Evolutionary conservation across 192 early-diverging fungal species (phyloP).

Genomic region (Neocallimastix lanati): DNA sequence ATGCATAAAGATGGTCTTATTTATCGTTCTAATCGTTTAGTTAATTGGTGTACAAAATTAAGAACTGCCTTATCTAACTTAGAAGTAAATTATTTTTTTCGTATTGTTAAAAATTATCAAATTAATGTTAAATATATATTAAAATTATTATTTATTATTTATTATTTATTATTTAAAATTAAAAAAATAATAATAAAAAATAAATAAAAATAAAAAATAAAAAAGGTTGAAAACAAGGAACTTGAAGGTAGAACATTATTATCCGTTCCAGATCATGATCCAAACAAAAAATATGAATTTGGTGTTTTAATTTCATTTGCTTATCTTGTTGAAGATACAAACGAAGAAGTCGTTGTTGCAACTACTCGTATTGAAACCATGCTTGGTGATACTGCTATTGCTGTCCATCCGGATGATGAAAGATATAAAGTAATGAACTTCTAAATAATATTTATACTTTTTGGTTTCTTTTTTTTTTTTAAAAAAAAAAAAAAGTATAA

Average conservation of each 20-base stretch:
- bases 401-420: slow-evolving; percentile 78
- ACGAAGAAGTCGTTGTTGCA: slow-evolving; percentile 81
- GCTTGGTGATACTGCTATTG: slow-evolving; percentile 94
- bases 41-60: slow-evolving; percentile 95
- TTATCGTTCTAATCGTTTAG: slow-evolving; percentile 87
- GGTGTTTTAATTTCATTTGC: slow-evolving; percentile 91
- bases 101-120: too few species aligned
- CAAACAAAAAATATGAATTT: slow-evolving; percentile 92
- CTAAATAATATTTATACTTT: too few species aligned
- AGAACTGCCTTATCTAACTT: slow-evolving; percentile 93
- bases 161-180: too few species aligned
- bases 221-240: slow-evolving; percentile 78
- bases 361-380: slow-evolving; percentile 99
- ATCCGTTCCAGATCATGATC: slow-evolving; percentile 78
- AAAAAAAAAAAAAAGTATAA: too few species aligned
- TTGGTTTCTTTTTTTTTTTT: too few species aligned
- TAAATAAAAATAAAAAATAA: too few species aligned
- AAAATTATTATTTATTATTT: too few species aligned
- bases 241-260: slow-evolving; percentile 66
- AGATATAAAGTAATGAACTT: slow-evolving; percentile 84
- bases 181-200: too few species aligned
- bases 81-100: too few species aligned
- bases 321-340: slow-evolving; percentile 67
- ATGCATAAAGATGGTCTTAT: slow-evolving; percentile 88
- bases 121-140: too few species aligned